Evolutionary conservation across 805 yeast species (phyloP), one percentile per base, ranked within the genome.

Genomic region (Candida golubevii): DNA sequence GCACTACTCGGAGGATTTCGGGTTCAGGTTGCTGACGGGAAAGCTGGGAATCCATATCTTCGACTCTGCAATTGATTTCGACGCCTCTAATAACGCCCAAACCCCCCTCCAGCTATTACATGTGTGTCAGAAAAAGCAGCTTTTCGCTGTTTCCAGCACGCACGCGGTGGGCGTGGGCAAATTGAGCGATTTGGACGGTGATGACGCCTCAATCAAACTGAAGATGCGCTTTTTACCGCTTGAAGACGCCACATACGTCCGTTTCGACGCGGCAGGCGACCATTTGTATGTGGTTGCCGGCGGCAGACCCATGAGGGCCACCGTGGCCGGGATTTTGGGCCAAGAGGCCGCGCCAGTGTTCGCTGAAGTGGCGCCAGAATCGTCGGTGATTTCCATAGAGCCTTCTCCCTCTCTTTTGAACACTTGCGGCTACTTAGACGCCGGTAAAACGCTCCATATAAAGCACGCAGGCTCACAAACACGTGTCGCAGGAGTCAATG

Each of bases 11-110:
- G 74, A 71, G 46, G 74, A 71, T 50, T 63, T 71, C 46, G 79
- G 79, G 6, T 75, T 74, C 61, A 72, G 68, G 30, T 52, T 74
- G 14, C 71, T 69, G n/a, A 47, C 63, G 7, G 47, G 50, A 10
- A 66, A 58, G 40, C 54, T 61, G 12, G 77, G 74, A 1, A 36
- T 49, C 15, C 39, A 31, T n/a, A 47, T 59, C 2, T 54, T 58
- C 26, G 50, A 50, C 45, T 14, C 44, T 59, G 41, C 74, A 66
- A 13, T 72, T 48, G 59, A 64, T 60, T 41, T 60, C 36, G 34
- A 37, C 46, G 27, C 44, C 61, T 35, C 46, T 6, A 18, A 39
- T 26, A 41, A 7, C 2, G 36, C 46, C 4, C 27, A 34, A 14
- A 35, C 33, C 3, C 53, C 58, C 7, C 44, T 62, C 13, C 63